phyloP scores from a whole-genome alignment of 2,329 filamentous ascomycete species.

The Calcarisporium arbuscula region DNA sequence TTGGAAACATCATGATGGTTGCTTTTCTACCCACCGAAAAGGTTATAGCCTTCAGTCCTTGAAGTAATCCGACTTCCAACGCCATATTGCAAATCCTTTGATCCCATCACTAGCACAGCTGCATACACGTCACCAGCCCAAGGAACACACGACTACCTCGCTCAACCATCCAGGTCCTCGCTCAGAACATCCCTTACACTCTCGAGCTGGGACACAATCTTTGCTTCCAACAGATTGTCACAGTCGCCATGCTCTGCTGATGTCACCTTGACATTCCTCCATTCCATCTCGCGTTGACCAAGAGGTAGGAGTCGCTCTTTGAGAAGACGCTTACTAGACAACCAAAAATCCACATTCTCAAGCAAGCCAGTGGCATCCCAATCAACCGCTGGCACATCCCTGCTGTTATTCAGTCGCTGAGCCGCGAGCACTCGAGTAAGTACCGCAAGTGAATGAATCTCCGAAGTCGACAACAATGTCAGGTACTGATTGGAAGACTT shows the following conservation, averaged over 20 bases:
- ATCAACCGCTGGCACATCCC: constrained; percentile 64
- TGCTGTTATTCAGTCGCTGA: constrained; percentile 58
- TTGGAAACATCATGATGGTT: too few relatives aligned
- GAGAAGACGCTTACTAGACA: constrained; percentile 62
- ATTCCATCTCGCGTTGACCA: constrained; percentile 64
- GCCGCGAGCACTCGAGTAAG: constrained; percentile 66
- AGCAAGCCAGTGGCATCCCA: constrained; percentile 69
- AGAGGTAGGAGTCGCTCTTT: constrained; percentile 68
- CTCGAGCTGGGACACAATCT: constrained; percentile 63
- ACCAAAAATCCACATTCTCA: constrained; percentile 79
- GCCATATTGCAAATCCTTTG: too few relatives aligned
- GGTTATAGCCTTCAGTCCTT: too few relatives aligned
- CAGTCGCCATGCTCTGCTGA: constrained; percentile 28
- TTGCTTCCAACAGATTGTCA: constrained; percentile 68
- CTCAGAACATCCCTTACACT: constrained; percentile 50
- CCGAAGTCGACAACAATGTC: constrained; percentile 65
- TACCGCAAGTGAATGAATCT: constrained; percentile 73
- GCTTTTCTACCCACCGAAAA: too few relatives aligned
- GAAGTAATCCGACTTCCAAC: too few relatives aligned
- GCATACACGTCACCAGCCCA: constrained; percentile 16
- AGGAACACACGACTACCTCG: constrained; percentile 7
- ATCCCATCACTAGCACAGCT: constrained; percentile 13
- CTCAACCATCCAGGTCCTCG: constrained; percentile 40
- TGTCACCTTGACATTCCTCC: constrained; percentile 38
- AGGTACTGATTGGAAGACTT: constrained; percentile 54